phyloP scores from a whole-genome alignment of 306 rosid genomes.

The Malus sieversii region DNA sequence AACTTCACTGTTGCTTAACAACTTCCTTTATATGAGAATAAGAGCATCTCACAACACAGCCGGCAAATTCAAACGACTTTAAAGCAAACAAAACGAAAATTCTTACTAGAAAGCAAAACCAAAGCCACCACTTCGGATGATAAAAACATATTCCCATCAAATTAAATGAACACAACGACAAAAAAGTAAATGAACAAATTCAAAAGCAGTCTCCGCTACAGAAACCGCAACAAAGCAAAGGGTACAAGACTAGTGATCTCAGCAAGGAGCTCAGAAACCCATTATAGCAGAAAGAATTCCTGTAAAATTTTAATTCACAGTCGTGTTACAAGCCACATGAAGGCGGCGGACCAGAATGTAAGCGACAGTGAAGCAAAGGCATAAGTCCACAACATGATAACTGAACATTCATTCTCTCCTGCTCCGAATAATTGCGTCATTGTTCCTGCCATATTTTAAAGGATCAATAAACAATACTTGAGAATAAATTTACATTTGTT shows the following conservation, averaged over 20 bases:
- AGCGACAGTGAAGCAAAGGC: constrained; percentile 56
- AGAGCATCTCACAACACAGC: neutral
- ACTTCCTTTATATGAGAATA: neutral
- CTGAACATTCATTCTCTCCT: constrained; percentile 68
- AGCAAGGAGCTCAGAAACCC: neutral
- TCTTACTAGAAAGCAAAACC: neutral
- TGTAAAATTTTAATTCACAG: neutral
- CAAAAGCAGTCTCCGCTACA: neutral
- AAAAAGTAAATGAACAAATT: neutral
- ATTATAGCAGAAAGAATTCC: neutral
- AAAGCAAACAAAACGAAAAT: neutral
- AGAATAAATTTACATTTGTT: neutral
- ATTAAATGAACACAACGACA: neutral
- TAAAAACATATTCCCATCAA: neutral
- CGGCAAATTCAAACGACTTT: neutral
- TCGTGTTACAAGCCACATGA: constrained; percentile 60
- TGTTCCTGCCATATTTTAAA: constrained; percentile 31
- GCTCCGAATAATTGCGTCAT: constrained; percentile 74
- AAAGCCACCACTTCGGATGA: neutral
- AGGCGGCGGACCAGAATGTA: constrained; percentile 65
- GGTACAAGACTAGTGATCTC: neutral
- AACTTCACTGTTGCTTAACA: neutral
- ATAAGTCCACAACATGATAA: constrained; percentile 63
- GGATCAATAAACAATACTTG: neutral
- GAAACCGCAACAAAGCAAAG: neutral